Base-by-base conservation (phyloP, 2,329 filamentous ascomycete genomes). In the Ophiostoma tasmaniense region DNA sequence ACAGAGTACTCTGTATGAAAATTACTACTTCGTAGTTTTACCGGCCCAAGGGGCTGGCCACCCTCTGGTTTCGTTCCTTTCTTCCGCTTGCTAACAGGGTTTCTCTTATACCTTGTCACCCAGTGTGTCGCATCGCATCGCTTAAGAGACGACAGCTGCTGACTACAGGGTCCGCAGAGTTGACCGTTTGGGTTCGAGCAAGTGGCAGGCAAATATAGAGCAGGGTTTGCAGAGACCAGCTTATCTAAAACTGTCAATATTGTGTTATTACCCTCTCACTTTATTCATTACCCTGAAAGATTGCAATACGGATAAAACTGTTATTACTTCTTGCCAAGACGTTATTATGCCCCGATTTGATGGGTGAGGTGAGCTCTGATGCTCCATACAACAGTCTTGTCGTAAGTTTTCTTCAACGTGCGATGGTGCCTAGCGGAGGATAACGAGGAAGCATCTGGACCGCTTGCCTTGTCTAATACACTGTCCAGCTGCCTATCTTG, bases 21-120 rank as follows among this genome's bases (percentile, higher is more conserved):
- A n/a, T n/a, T n/a, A n/a, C n/a, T n/a, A n/a, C n/a, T n/a, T n/a
- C n/a, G n/a, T n/a, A n/a, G 39, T 20, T 42, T 55, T 55, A 55
- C 50, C 50, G 55, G 55, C 55, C 55, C 55, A 61, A 61, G 55
- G 55, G 55, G n/a, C 55, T 61, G 55, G 55, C 55, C 55, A 61
- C 13, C 25, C 25, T 61, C 50, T 55, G 50, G n/a, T 14, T 55
- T 22, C 50, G 50, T 55, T 25, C 22, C 55, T 30, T 30, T 61
- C 55, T 61, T 61, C 55, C 25, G 55, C 55, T 25, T 7, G 50
- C 25, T 22, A 11, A n/a, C 22, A 14, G 25, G 55, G 50, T 55
- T 55, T 55, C n/a, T 13, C 8, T 25, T 25, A 55, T 30, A 17
- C 55, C 55, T 25, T 61, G 55, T 5, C 55, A 30, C 55, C 7